Evolutionary conservation across 257 asterid species (phyloP).

Genomic region (Fraxinus cuspidata): DNA sequence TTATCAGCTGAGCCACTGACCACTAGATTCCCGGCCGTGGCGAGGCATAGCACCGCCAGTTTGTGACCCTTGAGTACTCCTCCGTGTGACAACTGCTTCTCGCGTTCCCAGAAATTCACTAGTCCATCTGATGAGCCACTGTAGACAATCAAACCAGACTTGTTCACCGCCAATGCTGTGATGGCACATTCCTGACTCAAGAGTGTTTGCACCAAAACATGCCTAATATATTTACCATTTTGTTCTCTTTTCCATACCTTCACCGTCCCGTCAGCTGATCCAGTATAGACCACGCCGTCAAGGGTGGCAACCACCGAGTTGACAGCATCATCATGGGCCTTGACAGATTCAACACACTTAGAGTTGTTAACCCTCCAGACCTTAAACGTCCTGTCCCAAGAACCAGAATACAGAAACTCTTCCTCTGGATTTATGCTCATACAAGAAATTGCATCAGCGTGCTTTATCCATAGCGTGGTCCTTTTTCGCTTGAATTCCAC

Average conservation of each 20-base stretch:
- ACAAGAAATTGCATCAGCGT: constrained; percentile 75
- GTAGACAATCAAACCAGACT: constrained; percentile 49
- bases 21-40: constrained; percentile 55
- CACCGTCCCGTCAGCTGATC: constrained; percentile 80
- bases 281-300: constrained; percentile 66
- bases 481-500: constrained; percentile 62
- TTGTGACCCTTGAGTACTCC: constrained; percentile 76
- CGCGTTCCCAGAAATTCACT: constrained; percentile 74
- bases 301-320: constrained; percentile 63
- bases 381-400: constrained; percentile 81
- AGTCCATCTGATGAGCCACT: constrained; percentile 75
- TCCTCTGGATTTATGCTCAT: constrained; percentile 62
- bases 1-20: constrained; percentile 83
- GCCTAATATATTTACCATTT: constrained; percentile 46
- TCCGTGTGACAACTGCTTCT: constrained; percentile 56
- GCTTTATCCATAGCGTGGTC: constrained; percentile 70
- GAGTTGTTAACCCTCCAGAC: constrained; percentile 70
- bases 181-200: constrained; percentile 70
- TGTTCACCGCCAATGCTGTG: constrained; percentile 61
- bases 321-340: constrained; percentile 84
- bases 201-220: constrained; percentile 45
- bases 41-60: constrained; percentile 73
- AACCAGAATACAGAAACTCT: constrained; percentile 68
- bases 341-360: constrained; percentile 74
- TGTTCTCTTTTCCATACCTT: constrained; percentile 70